A percentile compares a stretch with the other conserved stretches of the same genome.
Evolutionary conservation across 2,329 filamentous ascomycete genomes (phyloP).

Genomic region (Pseudopithomyces chartarum): DNA sequence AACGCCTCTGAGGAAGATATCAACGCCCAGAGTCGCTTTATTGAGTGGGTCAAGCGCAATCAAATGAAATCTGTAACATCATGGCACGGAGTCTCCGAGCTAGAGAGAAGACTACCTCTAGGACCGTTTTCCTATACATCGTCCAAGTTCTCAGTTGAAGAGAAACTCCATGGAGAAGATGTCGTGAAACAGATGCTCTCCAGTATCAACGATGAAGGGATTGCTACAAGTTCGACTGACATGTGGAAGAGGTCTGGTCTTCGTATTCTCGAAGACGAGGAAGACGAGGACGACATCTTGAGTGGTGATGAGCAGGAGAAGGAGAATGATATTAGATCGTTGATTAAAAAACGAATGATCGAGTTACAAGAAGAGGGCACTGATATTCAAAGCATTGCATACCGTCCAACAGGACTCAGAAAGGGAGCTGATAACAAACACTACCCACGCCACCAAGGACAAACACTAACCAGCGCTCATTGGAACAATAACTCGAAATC

Average conservation of each 20-base stretch:
- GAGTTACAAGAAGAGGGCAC: constrained; percentile 27
- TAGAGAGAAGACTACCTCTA: constrained; percentile 53
- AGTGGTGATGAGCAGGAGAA: constrained; percentile 25
- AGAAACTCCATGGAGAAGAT: constrained; percentile 48
- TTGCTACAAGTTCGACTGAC: constrained; percentile 48
- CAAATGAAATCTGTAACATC: constrained; percentile 31
- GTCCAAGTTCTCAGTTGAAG: constrained; percentile 43
- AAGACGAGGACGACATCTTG: constrained; percentile 46
- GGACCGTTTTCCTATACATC: constrained; percentile 52
- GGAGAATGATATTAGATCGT: constrained; percentile 37
- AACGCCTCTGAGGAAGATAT: constrained; percentile 26
- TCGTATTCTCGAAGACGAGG: constrained; percentile 48
- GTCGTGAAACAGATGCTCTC: constrained; percentile 43
- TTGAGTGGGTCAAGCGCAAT: constrained; percentile 42
- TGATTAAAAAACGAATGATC: constrained; percentile 47
- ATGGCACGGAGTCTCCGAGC: constrained; percentile 50
- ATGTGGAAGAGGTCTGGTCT: constrained; percentile 57
- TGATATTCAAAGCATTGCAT: constrained; percentile 5
- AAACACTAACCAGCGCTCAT: constrained; percentile 1
- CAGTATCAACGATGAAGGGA: constrained; percentile 35
- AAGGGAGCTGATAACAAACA: background rate
- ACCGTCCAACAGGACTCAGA: background rate
- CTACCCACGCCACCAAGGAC: background rate
- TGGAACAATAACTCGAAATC: constrained; percentile 1
- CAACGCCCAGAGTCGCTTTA: constrained; percentile 36